Base-by-base conservation (phyloP, 2,329 filamentous ascomycete species). In the Xylariaceae sp. region DNA sequence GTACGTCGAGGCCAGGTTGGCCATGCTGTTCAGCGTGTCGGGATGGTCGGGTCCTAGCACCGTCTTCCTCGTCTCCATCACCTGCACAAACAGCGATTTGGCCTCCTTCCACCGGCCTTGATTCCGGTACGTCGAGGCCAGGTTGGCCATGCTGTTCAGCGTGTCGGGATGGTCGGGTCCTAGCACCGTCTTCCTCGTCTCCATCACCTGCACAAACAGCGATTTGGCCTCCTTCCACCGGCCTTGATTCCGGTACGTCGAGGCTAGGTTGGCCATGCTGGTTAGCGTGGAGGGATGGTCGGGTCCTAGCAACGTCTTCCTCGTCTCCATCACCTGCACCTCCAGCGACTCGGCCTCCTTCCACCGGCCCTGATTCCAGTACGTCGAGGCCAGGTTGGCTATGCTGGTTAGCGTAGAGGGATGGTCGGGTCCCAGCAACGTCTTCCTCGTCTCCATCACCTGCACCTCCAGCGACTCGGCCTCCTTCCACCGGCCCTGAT, bases 121-220 rank as follows among this genome's bases (percentile, higher is more conserved):
- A 20, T 33, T 2, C 23, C 1, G 0, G 14, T 46, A 46, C 23
- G 34, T 34, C 7, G 16, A 12, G 5, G 37, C 45, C 14, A 48
- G 10, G 16, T 41, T 41, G 4, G 3, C 22, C 39, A 50, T 48
- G 7, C 35, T 45, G 0, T 0, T 21, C 8, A 48, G 29, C 14
- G 45, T 48, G 17, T 17, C 2, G 5, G 14, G 23, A 35, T 47
- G 32, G 2, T 47, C 29, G 22, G 22, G 27, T 19, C 48, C 41
- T n/a, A 33, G 16, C 5, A 47, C 35, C 22, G 6, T 17, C 12
- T 38, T 44, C 3, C 6, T 10, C 3, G 2, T 32, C 11, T 44
- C 33, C 23, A 50, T 1, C 22, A 42, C 36, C 20, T 46, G 21
- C 5, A 10, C 11, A 4, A 19, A 1, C 10, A 47, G 17, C 5